Conservation (phyloP, 345 rosid species). For the Garcia nutans region DNA sequence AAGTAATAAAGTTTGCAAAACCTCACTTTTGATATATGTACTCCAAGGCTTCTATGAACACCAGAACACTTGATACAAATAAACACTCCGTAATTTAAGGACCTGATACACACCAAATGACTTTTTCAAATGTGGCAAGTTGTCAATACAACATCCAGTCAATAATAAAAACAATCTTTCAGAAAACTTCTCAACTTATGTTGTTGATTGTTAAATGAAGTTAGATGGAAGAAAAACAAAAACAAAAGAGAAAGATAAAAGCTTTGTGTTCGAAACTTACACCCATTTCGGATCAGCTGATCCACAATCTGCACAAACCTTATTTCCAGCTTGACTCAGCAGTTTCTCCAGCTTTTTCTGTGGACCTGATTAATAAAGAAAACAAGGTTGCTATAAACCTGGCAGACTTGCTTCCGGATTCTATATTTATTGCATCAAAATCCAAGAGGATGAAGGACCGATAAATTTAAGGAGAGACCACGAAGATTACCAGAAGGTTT, state of each 20-base stretch:
- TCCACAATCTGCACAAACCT: slow-evolving; percentile 88
- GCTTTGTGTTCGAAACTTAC: slow-evolving; percentile 44
- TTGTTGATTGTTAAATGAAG: background rate
- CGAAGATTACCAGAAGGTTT: slow-evolving; percentile 48
- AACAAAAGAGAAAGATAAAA: background rate
- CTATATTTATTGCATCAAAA: background rate
- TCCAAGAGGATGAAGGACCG: background rate
- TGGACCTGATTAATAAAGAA: slow-evolving; percentile 43
- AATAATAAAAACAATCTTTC: background rate
- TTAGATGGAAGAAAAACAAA: background rate
- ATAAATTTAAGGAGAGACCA: background rate
- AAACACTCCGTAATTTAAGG: slow-evolving; percentile 72
- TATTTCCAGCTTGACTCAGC: slow-evolving; percentile 54
- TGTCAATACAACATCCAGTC: slow-evolving; percentile 2
- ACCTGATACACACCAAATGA: slow-evolving; percentile 50
- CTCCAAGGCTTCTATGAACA: slow-evolving; percentile 97
- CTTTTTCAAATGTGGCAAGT: slow-evolving; percentile 18
- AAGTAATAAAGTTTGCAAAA: slow-evolving; percentile 7
- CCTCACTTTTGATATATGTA: slow-evolving; percentile 86
- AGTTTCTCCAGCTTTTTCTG: slow-evolving; percentile 53
- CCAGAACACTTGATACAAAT: slow-evolving; percentile 99
- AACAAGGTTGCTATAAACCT: background rate
- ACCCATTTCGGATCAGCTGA: slow-evolving; percentile 96
- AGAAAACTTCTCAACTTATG: background rate
- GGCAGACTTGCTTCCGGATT: too few species aligned